Evolutionary conservation across 345 rosid genomes (phyloP).

Genomic region (Eucalyptus melliodora): DNA sequence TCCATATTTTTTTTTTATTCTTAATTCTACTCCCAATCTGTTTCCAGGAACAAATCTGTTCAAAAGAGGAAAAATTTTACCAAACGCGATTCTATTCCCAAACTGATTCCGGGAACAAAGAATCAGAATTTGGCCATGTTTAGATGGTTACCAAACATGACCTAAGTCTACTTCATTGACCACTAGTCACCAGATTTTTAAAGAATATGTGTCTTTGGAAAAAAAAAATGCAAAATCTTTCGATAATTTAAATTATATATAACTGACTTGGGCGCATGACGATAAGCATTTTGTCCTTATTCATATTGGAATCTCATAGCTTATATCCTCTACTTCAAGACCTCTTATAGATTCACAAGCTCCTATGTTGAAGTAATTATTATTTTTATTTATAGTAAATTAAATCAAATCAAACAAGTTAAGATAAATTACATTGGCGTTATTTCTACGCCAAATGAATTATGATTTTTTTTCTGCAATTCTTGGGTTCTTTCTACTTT

Average conservation of each 20-base stretch:
- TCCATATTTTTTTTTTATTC: no score
- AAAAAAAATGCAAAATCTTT: background rate
- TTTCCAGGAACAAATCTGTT: no score
- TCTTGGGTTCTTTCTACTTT: background rate
- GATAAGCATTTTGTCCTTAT: background rate
- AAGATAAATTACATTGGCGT: background rate
- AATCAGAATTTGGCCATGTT: no score
- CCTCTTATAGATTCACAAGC: background rate
- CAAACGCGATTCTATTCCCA: rapidly evolving
- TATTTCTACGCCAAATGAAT: background rate
- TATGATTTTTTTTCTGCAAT: background rate
- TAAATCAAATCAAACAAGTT: no score
- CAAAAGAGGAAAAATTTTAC: no score
- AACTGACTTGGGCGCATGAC: background rate
- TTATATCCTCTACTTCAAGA: background rate
- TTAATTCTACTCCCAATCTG: no score
- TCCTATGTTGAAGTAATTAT: background rate
- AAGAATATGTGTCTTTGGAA: background rate
- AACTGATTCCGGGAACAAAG: no score
- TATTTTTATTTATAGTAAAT: no score
- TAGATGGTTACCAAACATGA: no score
- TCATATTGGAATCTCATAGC: background rate
- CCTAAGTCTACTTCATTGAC: background rate
- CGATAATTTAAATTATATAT: background rate
- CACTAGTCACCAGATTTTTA: background rate